Base-by-base conservation (phyloP, 23 red algal species). In the Gracilaria vermiculophylla region DNA sequence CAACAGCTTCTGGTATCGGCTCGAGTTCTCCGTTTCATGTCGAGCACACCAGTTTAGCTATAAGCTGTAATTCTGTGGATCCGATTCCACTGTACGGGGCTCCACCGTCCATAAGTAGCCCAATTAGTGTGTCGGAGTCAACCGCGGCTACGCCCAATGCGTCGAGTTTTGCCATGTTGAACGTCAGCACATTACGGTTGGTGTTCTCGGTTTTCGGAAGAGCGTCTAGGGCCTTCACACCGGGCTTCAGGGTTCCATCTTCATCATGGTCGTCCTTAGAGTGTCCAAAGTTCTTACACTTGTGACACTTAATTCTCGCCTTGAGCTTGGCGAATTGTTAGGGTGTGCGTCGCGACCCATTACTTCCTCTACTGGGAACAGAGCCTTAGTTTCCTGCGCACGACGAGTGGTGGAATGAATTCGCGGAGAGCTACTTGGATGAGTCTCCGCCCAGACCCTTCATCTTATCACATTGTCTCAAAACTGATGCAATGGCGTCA, bases 61-160 rank as follows among this genome's bases (percentile, higher is more conserved):
- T 44, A 19, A 53, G 13, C 19, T 56, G 36, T 49, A 77, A 87
- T 65, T 87, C 62, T 10, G 3, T 20, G 19, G 45, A 25, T 27
- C 53, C 45, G 2, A 87, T 74, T 29, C 83, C 4, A 76, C 83
- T 87, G 34, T 75, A 87, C 3, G 48, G 83, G 33, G 83, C 67
- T 6, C 4, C 83, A 65, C 77, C 45, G 67, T 87, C 83, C 24
- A 87, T 13, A 16, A 87, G 48, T 6, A 49, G 83, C 2, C 48
- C 49, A 62, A 64, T 24, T 8, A 12, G 12, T 5, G 6, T 12
- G 12, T 76, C n/a, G 39, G 5, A 12, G 40, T 21, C 15, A 20
- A 5, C 5, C 1, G 2, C 12, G 7, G 4, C 35, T 6, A 2
- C 9, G 21, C 1, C 55, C 27, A 23, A 17, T 19, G 7, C 25